These are phyloP conservation scores for Larix sibirica DNA, from an alignment of 83 land plant species.

Conservation along the genomic window DNA sequence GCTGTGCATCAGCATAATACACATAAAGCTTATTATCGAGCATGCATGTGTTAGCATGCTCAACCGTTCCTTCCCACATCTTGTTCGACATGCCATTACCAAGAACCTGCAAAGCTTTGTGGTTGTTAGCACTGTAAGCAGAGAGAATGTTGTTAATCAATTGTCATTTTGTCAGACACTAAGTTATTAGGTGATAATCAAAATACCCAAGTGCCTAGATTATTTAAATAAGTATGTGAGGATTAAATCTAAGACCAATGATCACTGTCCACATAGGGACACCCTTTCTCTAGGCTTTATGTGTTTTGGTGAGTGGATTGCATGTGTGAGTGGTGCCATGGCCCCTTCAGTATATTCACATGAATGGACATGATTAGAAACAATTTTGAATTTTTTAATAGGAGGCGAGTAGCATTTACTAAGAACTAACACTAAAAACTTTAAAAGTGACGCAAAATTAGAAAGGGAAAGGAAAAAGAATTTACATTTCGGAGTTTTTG, in stretches of 20 bases:
- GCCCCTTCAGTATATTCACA: neutral
- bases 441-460: neutral
- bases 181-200: neutral
- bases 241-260: neutral
- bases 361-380: neutral
- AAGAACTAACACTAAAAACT: neutral
- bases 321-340: neutral
- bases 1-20: conserved; percentile 50
- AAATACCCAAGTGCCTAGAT: neutral
- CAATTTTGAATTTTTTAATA: neutral
- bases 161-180: neutral
- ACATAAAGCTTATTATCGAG: conserved; percentile 51
- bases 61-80: conserved; percentile 93
- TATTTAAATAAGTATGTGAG: neutral
- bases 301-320: neutral
- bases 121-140: neutral
- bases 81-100: conserved; percentile 89
- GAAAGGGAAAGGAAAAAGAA: neutral
- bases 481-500: conserved; percentile 83
- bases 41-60: conserved; percentile 85
- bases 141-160: neutral
- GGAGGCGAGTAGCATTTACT: neutral
- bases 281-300: neutral
- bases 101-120: conserved; percentile 42
- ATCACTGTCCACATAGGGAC: neutral